Base-by-base conservation (phyloP, 352 stramenopile species). In the Phytophthora capsici region DNA sequence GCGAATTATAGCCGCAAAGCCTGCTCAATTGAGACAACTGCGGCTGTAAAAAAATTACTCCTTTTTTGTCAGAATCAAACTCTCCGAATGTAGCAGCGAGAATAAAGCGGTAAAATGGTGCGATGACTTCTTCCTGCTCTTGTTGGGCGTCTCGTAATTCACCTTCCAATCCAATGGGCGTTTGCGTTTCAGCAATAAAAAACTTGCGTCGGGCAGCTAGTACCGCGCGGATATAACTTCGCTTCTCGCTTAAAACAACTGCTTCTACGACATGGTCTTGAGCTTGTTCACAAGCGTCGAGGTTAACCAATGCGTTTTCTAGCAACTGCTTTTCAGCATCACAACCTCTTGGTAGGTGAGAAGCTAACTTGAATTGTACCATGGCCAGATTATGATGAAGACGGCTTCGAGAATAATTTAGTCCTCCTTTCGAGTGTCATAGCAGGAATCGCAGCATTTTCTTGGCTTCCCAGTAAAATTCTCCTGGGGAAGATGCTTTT, bases 31-130 rank as follows among this genome's bases (percentile, higher is more conserved):
- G 50, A n/a, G 50, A 78, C 1, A 91, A 34, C 20, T 84, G 58
- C 5, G 55, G 16, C 9, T 71, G 65, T 0, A 57, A 49, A 22
- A 57, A 49, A 22, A 91, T 52, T 4, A 77, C 36, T 14, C 73
- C 73, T 25, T 50, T 59, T 2, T 67, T 78, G 0, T 73, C 34
- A 0, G 50, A 13, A 56, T 86, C 80, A 37, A 86, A 75, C 17
- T 89, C 77, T 6, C 61, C 47, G 53, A 91, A 86, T 10, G 79
- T 75, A 20, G 72, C 78, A 2, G 73, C 78, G 0, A 93, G 60
- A 0, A 91, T 73, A 60, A 90, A 91, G 6, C 70, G 75, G 52
- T 91, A 91, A 38, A 93, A 90, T 0, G 85, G 83, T 0, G 71
- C 69, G 22, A 92, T 77, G 8, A 36, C 37, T 2, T 82, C 74